Evolutionary conservation across 129 eudicot species (phyloP).

Genomic region (Heracleum sosnowskyi): DNA sequence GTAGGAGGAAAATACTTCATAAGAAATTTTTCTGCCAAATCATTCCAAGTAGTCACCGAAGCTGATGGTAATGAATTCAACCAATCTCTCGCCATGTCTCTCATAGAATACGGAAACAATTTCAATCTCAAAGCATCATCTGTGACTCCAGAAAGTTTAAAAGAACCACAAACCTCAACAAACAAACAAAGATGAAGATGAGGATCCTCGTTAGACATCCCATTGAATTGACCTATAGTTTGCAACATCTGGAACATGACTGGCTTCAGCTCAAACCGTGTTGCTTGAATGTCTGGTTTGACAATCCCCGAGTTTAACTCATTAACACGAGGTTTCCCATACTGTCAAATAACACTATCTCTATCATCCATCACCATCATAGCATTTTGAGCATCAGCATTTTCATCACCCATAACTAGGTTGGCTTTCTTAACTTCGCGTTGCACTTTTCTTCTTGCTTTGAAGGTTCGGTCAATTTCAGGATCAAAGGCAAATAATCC

Average conservation of each 20-base stretch:
- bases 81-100: neutral
- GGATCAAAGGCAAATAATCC: no score
- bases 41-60: neutral
- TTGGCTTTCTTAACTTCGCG: no score
- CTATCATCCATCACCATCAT: no score
- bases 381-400: no score
- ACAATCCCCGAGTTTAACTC: no score
- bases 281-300: neutral
- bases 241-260: neutral
- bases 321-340: neutral
- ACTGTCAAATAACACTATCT: no score
- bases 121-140: neutral
- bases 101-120: neutral
- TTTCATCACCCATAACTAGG: no score
- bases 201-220: neutral
- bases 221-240: neutral
- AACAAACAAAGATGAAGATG: neutral
- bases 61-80: neutral
- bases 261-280: conserved; percentile 8
- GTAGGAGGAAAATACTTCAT: no score
- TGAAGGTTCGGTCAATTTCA: no score
- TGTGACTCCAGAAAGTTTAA: neutral
- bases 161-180: neutral
- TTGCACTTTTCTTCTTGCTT: no score
- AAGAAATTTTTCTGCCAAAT: no score